Evolutionary conservation across 2,329 filamentous ascomycete genomes (phyloP), one percentile per base, ranked within the genome.

Genomic region (Nannizziopsis arthrosporioides): DNA sequence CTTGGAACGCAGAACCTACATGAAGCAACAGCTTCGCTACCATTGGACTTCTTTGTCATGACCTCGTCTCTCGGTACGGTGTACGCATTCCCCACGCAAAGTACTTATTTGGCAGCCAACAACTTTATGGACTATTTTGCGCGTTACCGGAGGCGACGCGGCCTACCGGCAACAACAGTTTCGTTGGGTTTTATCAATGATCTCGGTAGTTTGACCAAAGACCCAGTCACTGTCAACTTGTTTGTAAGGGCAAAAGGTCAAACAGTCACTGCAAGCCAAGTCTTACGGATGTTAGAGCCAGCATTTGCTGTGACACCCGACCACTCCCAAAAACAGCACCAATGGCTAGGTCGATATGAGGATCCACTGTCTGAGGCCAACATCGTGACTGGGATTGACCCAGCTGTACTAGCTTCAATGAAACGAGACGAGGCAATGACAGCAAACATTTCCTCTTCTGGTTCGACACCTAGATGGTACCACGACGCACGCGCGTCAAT

Each of bases 111-210:
- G 3, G 56, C 57, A 0, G 61, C 52, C 17, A 61, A 61, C 51
- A 57, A 50, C 31, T 65, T 59, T 54, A 54, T 58, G 30, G 61
- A 62, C 10, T 46, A 50, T 2, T 60, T 63, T 38, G 57, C 56
- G 1, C 54, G 59, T 5, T 56, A 58, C 18, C 58, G 60, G 3
- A 55, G 51, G 1, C 39, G 34, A 1, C 39, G 55, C 2, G 56
- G 57, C 6, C 50, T 62, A 8, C 54, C 56, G 1, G 60, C 59
- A 1, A 53, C 57, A 3, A 56, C 57, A 0, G 50, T 55, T 1
- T 50, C 55, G 0, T 55, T 57, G 14, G 54, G 61, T 7, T 38
- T 60, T 2, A 43, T 62, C 5, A 49, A 19, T 5, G 58, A 58
- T 12, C 46, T 60, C 1, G 50, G 50, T 10, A 38, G 18, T 36